A percentile compares a stretch with the other conserved stretches of the same genome.
Conservation (phyloP, 345 rosid genomes). For the Dipteronia sinensis region DNA sequence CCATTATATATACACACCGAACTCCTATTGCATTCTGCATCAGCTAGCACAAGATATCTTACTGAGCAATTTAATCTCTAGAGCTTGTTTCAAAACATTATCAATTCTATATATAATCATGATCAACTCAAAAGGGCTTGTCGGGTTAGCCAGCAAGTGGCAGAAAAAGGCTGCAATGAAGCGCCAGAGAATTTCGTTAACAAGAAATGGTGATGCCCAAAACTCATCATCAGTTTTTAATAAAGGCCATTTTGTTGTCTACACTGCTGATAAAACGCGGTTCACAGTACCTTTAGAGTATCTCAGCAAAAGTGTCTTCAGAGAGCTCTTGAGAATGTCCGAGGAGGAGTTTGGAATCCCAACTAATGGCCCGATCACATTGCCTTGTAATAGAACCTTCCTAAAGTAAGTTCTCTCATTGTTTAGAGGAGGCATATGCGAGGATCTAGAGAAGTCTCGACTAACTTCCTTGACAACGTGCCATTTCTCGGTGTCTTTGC, state of each 20-base stretch:
- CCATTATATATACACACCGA: neutral
- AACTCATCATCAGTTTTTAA: neutral
- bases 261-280: conserved; percentile 17
- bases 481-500: conserved; percentile 8
- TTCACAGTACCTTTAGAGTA: conserved; percentile 26
- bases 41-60: too few species aligned
- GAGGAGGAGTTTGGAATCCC: conserved; percentile 26
- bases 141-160: conserved; percentile 27
- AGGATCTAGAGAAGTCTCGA: conserved; percentile 36
- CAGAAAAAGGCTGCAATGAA: conserved; percentile 19
- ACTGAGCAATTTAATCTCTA: neutral
- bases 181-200: conserved; percentile 13
- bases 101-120: too few species aligned
- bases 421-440: conserved; percentile 22
- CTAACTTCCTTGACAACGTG: conserved; percentile 11
- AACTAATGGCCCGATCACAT: conserved; percentile 15
- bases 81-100: neutral
- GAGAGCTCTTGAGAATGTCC: conserved; percentile 18
- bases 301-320: conserved; percentile 16
- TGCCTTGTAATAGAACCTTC: conserved; percentile 34
- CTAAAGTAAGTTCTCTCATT: conserved; percentile 27
- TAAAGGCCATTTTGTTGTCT: conserved; percentile 34
- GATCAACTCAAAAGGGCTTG: conserved; percentile 26
- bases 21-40: neutral
- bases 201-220: neutral